Evolutionary conservation across 257 asterid species (phyloP).

Genomic region (Gentiana macrophylla): DNA sequence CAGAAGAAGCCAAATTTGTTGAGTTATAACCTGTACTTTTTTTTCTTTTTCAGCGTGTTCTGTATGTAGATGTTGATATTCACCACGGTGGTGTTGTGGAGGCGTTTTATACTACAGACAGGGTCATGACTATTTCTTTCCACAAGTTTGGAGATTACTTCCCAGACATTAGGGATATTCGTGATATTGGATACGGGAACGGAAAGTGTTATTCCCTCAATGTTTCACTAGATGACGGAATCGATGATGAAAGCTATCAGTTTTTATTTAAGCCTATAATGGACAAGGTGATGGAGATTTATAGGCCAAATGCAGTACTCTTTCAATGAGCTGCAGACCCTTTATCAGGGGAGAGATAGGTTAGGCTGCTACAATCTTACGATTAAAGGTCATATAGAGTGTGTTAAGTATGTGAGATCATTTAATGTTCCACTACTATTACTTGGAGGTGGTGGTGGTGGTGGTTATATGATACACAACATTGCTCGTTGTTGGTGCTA

Average conservation of each 20-base stretch:
- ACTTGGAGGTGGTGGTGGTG: conserved; percentile 43
- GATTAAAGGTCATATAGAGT: conserved; percentile 58
- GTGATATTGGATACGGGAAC: conserved; percentile 29
- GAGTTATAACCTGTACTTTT: too few relatives aligned
- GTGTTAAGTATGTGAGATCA: conserved; percentile 49
- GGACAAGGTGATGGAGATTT: conserved; percentile 52
- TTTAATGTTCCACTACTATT: conserved; percentile 66
- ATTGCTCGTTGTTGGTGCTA: conserved; percentile 69
- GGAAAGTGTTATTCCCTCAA: conserved; percentile 51
- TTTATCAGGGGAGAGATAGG: conserved; percentile 41
- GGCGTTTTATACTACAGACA: conserved; percentile 54
- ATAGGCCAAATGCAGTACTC: conserved; percentile 58
- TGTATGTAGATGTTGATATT: conserved; percentile 50
- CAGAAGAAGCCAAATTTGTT: too few relatives aligned
- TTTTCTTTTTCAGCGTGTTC: conserved; percentile 32
- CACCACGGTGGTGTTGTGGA: conserved; percentile 72
- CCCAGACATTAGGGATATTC: conserved; percentile 57
- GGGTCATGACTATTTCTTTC: conserved; percentile 64
- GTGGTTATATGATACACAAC: conserved; percentile 51
- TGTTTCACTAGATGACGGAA: conserved; percentile 55
- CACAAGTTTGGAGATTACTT: conserved; percentile 42
- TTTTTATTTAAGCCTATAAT: conserved; percentile 45
- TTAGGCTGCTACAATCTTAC: conserved; percentile 61
- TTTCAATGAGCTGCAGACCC: conserved; percentile 71
- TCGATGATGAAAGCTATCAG: conserved; percentile 38